phyloP scores from a whole-genome alignment of 139 green algal genomes.

The Coelastrella sp. region DNA sequence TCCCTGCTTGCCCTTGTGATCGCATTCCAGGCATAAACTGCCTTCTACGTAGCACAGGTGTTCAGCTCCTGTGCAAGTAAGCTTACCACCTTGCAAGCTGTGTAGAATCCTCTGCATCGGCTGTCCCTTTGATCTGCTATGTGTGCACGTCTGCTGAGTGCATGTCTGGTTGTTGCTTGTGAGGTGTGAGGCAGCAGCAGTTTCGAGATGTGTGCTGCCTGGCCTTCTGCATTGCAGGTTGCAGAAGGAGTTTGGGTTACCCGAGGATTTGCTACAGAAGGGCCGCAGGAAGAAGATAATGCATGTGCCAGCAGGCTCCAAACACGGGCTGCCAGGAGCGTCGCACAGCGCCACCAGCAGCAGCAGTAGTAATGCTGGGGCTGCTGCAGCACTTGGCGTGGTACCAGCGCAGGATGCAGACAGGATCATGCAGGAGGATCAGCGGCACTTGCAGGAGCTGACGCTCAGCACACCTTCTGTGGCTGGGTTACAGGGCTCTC shows the following conservation, averaged over 20 bases:
- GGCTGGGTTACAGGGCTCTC: neutral
- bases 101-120: too few species aligned
- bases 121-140: too few species aligned
- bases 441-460: constrained; percentile 3
- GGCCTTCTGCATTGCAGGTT: constrained; percentile 18
- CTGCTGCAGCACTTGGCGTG: neutral
- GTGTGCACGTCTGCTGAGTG: too few species aligned
- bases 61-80: too few species aligned
- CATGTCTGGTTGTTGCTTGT: too few species aligned
- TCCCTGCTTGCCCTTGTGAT: too few species aligned
- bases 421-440: neutral
- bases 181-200: neutral
- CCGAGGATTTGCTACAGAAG: constrained; percentile 35
- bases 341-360: neutral
- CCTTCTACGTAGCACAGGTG: too few species aligned
- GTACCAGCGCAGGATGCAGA: neutral
- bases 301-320: constrained; percentile 23
- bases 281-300: constrained; percentile 26
- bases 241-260: constrained; percentile 42
- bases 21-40: too few species aligned
- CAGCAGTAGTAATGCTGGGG: neutral
- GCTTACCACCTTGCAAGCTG: too few species aligned
- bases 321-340: neutral
- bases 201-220: neutral
- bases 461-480: neutral